Base-by-base conservation (phyloP, 192 early-diverging fungal species). In the Entomortierella chlamydospora region DNA sequence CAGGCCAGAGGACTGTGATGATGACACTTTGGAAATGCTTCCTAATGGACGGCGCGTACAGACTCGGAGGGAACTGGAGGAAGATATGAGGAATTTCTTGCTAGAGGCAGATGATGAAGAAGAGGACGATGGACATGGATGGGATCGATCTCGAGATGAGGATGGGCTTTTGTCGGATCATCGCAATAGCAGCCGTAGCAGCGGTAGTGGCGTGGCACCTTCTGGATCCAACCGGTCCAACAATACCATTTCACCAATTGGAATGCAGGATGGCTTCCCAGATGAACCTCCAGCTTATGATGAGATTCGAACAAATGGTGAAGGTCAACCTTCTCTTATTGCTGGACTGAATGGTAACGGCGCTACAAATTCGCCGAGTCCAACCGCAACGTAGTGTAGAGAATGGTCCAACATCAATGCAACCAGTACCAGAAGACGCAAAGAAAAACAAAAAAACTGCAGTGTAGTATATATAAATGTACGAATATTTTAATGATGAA, bases 231-330 rank as follows among this genome's bases (percentile, higher is more conserved):
- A 26, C 1, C 52, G 20, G 9, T 55, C 58, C 0, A 47, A 51
- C n/a, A 53, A 64, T n/a, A 52, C 47, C 20, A 64, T 51, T 25
- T 64, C 45, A 52, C 15, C 39, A 37, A 28, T 26, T 6, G 22
- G n/a, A 13, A 25, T 31, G 22, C 42, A 15, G 29, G 26, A 49
- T 41, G 47, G 60, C 20, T 77, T 68, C 66, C 65, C 73, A 31
- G 73, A 77, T 42, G 73, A 77, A 42, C 73, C 73, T n/a, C 73
- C 73, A 50, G 59, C 73, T 1, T 77, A 77, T 33, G 73, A 77
- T 13, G 65, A 77, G 53, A 61, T 77, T 29, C 59, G 73, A 43
- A 55, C 60, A 1, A 68, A 68, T 50, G 60, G 54, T 2, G 53
- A 63, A 41, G 30, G 64, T 0, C 65, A 50, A 10, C 39, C 65